Evolutionary conservation across 352 stramenopile genomes (phyloP).

Genomic region (Phytophthora cactorum): DNA sequence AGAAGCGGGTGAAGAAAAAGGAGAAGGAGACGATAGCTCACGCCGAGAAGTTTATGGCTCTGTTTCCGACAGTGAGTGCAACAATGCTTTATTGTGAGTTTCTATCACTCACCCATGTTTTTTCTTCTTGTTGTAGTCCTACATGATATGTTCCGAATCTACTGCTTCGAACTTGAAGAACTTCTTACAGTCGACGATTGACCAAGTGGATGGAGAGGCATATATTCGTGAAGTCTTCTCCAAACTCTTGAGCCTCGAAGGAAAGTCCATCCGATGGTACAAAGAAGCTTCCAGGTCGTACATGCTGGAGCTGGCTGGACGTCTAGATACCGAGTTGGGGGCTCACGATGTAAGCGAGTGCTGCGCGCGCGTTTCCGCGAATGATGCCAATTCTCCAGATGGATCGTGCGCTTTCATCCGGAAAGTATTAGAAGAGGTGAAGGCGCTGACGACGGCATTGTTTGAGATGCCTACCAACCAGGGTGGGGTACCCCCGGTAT

Average conservation of each 20-base stretch:
- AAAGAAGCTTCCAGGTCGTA: conserved; percentile 68
- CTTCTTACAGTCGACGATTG: conserved; percentile 58
- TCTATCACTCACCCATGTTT: not conserved
- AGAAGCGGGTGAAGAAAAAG: conserved; percentile 57
- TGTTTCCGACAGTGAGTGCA: conserved; percentile 67
- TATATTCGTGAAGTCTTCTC: conserved; percentile 61
- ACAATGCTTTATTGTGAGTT: not conserved
- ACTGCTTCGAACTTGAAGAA: conserved; percentile 45
- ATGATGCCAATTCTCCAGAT: conserved; percentile 3
- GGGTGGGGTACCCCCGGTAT: conserved; percentile 70
- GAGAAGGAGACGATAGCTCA: conserved; percentile 60
- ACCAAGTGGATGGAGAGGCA: conserved; percentile 44
- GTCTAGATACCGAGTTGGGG: conserved; percentile 50
- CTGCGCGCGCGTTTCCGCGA: conserved; percentile 39
- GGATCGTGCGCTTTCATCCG: conserved; percentile 55
- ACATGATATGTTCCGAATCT: conserved; percentile 52
- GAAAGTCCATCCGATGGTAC: conserved; percentile 78
- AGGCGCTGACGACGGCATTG: conserved; percentile 53
- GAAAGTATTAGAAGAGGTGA: conserved; percentile 56
- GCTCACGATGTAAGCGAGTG: conserved; percentile 55
- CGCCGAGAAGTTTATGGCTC: conserved; percentile 59
- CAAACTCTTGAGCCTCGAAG: conserved; percentile 72
- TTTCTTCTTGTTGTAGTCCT: conserved; percentile 50
- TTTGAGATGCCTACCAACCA: conserved; percentile 80
- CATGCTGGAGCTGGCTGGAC: conserved; percentile 65